phyloP scores from a whole-genome alignment of 352 stramenopile species.

The Phytophthora pini region DNA sequence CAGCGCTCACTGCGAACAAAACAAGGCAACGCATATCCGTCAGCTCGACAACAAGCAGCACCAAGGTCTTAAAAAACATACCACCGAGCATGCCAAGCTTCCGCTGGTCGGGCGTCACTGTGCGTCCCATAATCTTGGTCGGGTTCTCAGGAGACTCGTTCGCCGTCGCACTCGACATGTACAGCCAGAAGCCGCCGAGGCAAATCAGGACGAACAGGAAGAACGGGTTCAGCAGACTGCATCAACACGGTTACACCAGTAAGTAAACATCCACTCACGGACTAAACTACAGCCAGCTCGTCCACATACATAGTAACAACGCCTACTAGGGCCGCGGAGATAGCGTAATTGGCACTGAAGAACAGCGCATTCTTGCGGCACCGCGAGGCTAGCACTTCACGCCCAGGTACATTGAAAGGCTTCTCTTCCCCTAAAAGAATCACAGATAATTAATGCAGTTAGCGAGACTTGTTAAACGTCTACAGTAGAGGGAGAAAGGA shows the following conservation, averaged over 20 bases:
- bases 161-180: conserved; percentile 71
- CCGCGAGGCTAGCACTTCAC: conserved; percentile 65
- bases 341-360: conserved; percentile 88
- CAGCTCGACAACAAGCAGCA: conserved; percentile 1
- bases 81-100: conserved; percentile 81
- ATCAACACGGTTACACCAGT: conserved; percentile 11
- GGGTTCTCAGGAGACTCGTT: conserved; percentile 77
- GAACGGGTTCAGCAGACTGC: conserved; percentile 83
- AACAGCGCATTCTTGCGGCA: conserved; percentile 84
- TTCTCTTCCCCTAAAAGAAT: conserved; percentile 75
- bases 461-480: neutral
- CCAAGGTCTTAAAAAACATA: conserved; percentile 33
- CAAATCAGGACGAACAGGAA: conserved; percentile 91
- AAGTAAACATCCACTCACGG: neutral
- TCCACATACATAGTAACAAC: conserved; percentile 82
- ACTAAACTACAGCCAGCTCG: neutral
- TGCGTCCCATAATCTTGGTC: conserved; percentile 76
- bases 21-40: conserved; percentile 7
- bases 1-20: conserved; percentile 60
- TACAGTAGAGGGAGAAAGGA: neutral
- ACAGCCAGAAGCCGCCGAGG: conserved; percentile 81
- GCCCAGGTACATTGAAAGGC: conserved; percentile 80
- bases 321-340: conserved; percentile 74
- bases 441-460: conserved; percentile 2
- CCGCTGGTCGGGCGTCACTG: conserved; percentile 76